Base-by-base conservation (phyloP, 371 early-diverging fungal species). In the Haplosporangium sp. region DNA sequence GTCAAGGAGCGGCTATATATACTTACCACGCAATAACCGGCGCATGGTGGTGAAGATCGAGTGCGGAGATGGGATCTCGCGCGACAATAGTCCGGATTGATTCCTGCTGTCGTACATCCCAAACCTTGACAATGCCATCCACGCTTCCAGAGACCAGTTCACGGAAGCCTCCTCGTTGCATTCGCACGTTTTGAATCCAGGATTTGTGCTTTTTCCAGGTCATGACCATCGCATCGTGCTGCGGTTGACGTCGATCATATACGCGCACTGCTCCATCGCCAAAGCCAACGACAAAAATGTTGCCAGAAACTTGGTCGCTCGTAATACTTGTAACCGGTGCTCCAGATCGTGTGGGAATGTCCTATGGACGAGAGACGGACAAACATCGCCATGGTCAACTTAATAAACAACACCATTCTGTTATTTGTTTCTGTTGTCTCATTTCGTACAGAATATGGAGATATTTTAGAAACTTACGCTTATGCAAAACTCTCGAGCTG, bases 201-300 rank as follows among this genome's bases (percentile, higher is more conserved):
- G 86, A 83, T 42, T 83, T 83, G 73, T 93, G 93, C 65, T 93
- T 92, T 36, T 86, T 83, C 88, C 90, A 88, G 14, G 85, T 76
- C 69, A 83, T 82, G 48, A 90, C 88, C 80, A 90, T 81, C 36
- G 88, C 87, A 54, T 51, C 66, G 18, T 67, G 79, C 13, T 89
- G 81, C 1, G 83, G 81, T 43, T 87, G 52, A 37, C 96, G 83
- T 36, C 90, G 84, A 76, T 96, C 96, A 75, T 91, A 95, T 1
- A 93, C 83, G 41, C 92, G 85, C n/a, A 96, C 83, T 2, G 86
- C 79, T 12, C 96, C 96, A 83, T 96, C 95, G 11, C 86, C 91
- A 84, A 88, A 94, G 8, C 95, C 95, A 47, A 90, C 93, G 21
- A 95, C 82, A 47, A 96, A 71, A 47, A 93, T 81, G 62, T 91